phyloP scores from a whole-genome alignment of 2,329 filamentous ascomycete species.

The Coniochaeta pulveracea region DNA sequence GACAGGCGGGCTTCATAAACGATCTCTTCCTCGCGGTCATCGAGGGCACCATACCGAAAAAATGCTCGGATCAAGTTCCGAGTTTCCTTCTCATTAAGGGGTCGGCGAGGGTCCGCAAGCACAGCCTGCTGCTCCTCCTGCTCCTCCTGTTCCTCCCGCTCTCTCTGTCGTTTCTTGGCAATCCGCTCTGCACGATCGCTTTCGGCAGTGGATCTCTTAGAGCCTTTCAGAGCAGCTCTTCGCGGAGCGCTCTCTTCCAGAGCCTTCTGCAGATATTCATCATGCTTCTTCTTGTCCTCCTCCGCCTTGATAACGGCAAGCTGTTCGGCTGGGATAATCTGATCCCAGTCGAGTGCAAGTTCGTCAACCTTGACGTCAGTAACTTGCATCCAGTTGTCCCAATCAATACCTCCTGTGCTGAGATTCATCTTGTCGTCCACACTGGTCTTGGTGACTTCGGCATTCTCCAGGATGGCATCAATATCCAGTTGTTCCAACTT shows the following conservation, averaged over 20 bases:
- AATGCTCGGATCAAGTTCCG: conserved; percentile 85
- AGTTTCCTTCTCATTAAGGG: conserved; percentile 84
- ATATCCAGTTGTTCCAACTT: conserved; percentile 96
- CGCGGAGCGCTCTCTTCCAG: conserved; percentile 80
- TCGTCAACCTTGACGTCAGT: conserved; percentile 94
- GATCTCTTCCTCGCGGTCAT: conserved; percentile 79
- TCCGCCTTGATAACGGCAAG: conserved; percentile 82
- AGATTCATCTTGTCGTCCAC: conserved; percentile 85
- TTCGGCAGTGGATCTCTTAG: conserved; percentile 32
- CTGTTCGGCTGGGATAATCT: conserved; percentile 92
- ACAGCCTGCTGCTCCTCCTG: conserved; percentile 64
- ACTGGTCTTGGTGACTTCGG: conserved; percentile 93
- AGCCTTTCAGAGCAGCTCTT: conserved; percentile 51
- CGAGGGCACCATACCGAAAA: conserved; percentile 81
- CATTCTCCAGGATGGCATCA: conserved; percentile 91
- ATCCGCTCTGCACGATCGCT: conserved; percentile 53
- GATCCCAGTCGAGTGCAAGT: conserved; percentile 78
- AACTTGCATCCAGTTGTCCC: conserved; percentile 95
- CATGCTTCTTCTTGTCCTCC: conserved; percentile 74
- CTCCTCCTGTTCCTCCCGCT: conserved; percentile 59
- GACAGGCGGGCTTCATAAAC: conserved; percentile 75
- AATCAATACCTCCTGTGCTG: conserved; percentile 72
- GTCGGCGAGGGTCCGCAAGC: conserved; percentile 73
- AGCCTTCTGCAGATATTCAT: conserved; percentile 69
- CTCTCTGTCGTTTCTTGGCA: conserved; percentile 53